Evolutionary conservation across 1,139 yeast species (phyloP).

Genomic region (Saccharomyces hybrid): DNA sequence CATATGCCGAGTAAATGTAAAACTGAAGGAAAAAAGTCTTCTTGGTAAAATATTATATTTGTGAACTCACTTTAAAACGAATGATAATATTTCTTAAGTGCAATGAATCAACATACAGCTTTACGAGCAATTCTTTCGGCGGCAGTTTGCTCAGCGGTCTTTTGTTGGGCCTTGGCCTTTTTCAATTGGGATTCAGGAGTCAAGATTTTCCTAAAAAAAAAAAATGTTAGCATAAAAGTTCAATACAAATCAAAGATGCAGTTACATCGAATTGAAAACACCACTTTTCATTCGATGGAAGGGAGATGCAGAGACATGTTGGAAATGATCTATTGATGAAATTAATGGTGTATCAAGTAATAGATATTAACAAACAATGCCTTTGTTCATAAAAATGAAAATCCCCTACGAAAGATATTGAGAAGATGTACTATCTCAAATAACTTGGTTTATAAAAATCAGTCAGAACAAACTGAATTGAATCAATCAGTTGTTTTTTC

Average conservation of each 20-base stretch:
- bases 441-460: neutral
- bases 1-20: neutral
- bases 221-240: conserved; percentile 16
- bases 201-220: conserved; percentile 33
- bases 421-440: neutral
- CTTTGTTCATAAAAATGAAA: neutral
- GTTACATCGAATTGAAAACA: conserved; percentile 34
- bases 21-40: neutral
- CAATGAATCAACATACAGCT: conserved; percentile 59
- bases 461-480: too few species aligned
- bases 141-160: conserved; percentile 79
- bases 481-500: neutral
- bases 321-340: conserved; percentile 14
- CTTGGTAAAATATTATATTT: neutral
- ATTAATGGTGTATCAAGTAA: neutral
- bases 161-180: conserved; percentile 87
- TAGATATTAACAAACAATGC: neutral
- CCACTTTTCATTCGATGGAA: conserved; percentile 33
- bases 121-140: conserved; percentile 82
- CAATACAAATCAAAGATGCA: conserved; percentile 12
- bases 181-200: conserved; percentile 93
- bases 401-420: neutral
- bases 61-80: conserved; percentile 2
- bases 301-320: conserved; percentile 28
- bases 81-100: neutral